phyloP scores from a whole-genome alignment of 345 rosid genomes.

The Erucastrum elatum region DNA sequence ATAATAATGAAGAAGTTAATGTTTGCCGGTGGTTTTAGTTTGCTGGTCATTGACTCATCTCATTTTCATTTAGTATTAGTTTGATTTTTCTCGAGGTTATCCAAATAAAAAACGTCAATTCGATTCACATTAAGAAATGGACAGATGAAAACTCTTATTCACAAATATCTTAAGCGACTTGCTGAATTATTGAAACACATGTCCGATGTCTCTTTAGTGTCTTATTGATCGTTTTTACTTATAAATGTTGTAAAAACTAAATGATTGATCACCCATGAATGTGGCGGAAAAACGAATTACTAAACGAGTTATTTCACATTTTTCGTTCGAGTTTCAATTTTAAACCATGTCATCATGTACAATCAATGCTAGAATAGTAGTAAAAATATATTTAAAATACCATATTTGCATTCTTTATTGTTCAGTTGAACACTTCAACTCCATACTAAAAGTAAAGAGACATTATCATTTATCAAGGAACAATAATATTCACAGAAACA shows the following conservation, averaged over 20 bases:
- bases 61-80: conserved; percentile 9
- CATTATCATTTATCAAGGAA: too few species aligned
- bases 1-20: conserved; percentile 21
- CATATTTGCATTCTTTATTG: background rate
- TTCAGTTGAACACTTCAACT: background rate
- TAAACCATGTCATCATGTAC: background rate
- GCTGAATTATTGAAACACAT: background rate
- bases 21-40: conserved; percentile 22
- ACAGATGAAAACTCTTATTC: background rate
- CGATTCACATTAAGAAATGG: background rate
- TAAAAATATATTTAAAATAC: background rate
- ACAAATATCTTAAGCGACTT: background rate
- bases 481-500: background rate
- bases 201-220: background rate
- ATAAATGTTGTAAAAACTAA: background rate
- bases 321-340: background rate
- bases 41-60: background rate
- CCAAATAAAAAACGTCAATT: background rate
- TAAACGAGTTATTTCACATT: background rate
- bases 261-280: background rate
- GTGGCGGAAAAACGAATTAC: background rate
- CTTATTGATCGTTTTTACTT: background rate
- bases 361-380: background rate
- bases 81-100: conserved; percentile 24
- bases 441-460: background rate